Evolutionary conservation across 2,329 filamentous ascomycete species (phyloP).

Genomic region (Aureobasidium sp.): DNA sequence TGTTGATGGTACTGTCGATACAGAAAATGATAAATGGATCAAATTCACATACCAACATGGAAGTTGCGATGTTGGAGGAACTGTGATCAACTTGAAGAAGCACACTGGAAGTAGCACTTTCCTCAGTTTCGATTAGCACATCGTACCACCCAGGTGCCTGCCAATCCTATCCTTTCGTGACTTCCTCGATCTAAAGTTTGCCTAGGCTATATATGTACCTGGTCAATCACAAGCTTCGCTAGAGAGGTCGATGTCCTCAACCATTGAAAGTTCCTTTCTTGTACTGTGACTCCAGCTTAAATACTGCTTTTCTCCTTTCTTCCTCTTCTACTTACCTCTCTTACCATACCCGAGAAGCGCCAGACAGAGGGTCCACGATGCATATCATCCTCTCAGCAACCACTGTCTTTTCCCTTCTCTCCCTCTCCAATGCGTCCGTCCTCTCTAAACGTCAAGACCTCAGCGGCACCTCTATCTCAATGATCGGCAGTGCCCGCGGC

Average conservation of each 20-base stretch:
- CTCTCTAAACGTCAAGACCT: not conserved
- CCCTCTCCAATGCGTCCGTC: not conserved
- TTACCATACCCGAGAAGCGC: not conserved
- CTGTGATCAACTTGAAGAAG: not conserved
- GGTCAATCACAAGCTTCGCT: not conserved
- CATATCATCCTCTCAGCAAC: not conserved
- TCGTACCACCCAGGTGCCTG: not conserved
- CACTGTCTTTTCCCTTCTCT: not conserved
- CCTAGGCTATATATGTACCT: not conserved
- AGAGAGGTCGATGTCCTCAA: not conserved
- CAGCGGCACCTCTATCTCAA: not conserved
- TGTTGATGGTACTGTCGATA: not conserved
- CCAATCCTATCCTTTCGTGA: not conserved
- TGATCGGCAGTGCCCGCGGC: not conserved
- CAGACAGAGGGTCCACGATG: not conserved
- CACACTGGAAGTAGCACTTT: not conserved
- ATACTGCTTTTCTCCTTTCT: not conserved
- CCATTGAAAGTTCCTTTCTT: not conserved
- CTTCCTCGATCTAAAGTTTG: not conserved
- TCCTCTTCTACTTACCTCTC: not conserved
- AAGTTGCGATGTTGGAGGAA: not conserved
- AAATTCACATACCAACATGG: not conserved
- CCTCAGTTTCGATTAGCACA: not conserved
- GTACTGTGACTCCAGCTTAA: not conserved
- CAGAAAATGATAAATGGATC: no score